These are phyloP conservation scores for Lentinus brumalis DNA, from an alignment of 768 basidiomycete genomes.

Conservation along the genomic window DNA sequence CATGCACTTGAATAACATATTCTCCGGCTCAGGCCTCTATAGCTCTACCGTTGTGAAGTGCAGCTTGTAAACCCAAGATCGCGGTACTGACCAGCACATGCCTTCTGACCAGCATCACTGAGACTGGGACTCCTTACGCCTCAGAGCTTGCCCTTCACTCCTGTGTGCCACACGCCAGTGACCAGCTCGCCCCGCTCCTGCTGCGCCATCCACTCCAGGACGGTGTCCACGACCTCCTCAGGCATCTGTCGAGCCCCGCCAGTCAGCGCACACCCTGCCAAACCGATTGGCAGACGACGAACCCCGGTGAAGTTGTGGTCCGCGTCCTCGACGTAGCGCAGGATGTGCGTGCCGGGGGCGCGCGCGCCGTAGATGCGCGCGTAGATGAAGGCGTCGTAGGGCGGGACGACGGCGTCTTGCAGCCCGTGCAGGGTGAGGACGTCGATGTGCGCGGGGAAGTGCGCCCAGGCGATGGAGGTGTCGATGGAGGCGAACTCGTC, in stretches of 20 bases:
- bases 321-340: conserved; percentile 70
- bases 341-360: conserved; percentile 65
- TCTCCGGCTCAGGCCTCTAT: no score
- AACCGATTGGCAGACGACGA: conserved; percentile 11
- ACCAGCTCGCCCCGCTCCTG: conserved; percentile 48
- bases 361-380: conserved; percentile 59
- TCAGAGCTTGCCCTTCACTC: conserved; percentile 50
- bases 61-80: no score
- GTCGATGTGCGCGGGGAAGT: conserved; percentile 62
- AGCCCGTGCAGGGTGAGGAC: conserved; percentile 84
- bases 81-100: no score
- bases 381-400: conserved; percentile 76
- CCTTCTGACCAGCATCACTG: no score
- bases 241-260: conserved; percentile 41
- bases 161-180: conserved; percentile 67
- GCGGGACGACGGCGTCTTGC: conserved; percentile 64
- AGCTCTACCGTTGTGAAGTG: not conserved
- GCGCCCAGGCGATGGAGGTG: conserved; percentile 64
- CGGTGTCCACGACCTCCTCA: conserved; percentile 66
- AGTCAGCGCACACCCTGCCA: not conserved
- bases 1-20: no score
- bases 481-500: conserved; percentile 66
- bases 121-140: not conserved
- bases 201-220: conserved; percentile 68
- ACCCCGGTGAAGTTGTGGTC: conserved; percentile 80